Base-by-base conservation (phyloP, 2,329 filamentous ascomycete species). In the Ambrosiella cleistominuta region DNA sequence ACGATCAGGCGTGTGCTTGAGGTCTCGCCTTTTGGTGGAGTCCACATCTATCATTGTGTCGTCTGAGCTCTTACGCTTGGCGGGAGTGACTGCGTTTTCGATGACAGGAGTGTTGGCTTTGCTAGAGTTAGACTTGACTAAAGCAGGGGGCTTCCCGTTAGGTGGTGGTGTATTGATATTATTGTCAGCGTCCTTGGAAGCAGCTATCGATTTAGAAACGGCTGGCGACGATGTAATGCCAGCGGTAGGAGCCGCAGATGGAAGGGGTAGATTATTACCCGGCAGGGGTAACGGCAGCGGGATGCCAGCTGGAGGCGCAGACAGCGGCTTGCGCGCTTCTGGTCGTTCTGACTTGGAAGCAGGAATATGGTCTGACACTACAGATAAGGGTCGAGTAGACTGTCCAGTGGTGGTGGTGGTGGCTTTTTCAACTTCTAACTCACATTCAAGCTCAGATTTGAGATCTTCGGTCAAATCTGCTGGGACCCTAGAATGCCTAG, bases 31-130 rank as follows among this genome's bases (percentile, higher is more conserved):
- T 38, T 58, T 58, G 38, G 38, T 56, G 13, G 51, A 50, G 36
- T 60, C 56, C 35, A 60, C 12, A 15, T 60, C 51, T 47, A 58
- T 60, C 59, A 60, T 60, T 11, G 38, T 54, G 61, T 73, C 66
- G 61, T 75, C 72, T 37, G 73, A 74, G 36, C 75, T 66, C 66
- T 77, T 77, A 57, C 75, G 68, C 64, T 77, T 77, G 27, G 69
- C 70, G 36, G 73, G 69, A 39, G 70, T 72, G 57, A 65, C 63
- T 56, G 69, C 69, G 57, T 68, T 68, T 54, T 68, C 65, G 56
- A 52, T 42, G 38, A 60, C 39, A 11, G 58, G 54, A 11, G 58
- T 45, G 19, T 56, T 60, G 12, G 45, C 47, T 27, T 56, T 51
- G 8, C 42, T 51, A n/a, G 58, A 57, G 39, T 49, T 39, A 7